A percentile compares a stretch with the other conserved stretches of the same genome.
phyloP scores from a whole-genome alignment of 768 basidiomycete genomes.

The Phylloporus sp. region DNA sequence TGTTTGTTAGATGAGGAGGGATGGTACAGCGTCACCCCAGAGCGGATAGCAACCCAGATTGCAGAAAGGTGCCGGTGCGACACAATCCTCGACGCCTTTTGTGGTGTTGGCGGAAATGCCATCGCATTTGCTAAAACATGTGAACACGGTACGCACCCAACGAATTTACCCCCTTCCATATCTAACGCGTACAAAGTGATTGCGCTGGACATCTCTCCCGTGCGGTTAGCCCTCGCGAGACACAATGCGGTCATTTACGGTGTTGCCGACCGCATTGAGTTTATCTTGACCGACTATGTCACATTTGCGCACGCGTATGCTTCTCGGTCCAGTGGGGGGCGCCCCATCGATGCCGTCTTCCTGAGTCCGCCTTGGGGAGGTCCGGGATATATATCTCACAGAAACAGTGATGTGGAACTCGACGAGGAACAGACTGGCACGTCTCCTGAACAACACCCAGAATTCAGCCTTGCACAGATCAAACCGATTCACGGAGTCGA shows the following conservation, averaged over 20 bases:
- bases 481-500: conserved; percentile 79
- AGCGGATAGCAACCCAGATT: conserved; percentile 87
- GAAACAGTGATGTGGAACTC: conserved; percentile 1
- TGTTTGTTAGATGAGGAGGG: conserved; percentile 91
- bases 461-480: conserved; percentile 69
- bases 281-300: conserved; percentile 82
- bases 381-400: conserved; percentile 55
- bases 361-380: conserved; percentile 97
- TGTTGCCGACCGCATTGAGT: conserved; percentile 92
- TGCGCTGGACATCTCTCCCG: conserved; percentile 83
- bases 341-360: conserved; percentile 84
- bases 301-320: conserved; percentile 64
- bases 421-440: not conserved
- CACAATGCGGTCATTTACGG: conserved; percentile 95
- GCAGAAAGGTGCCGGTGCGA: conserved; percentile 88
- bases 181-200: conserved; percentile 58
- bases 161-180: not conserved
- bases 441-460: conserved; percentile 36
- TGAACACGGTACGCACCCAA: conserved; percentile 67
- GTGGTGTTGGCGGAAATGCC: conserved; percentile 96
- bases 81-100: conserved; percentile 89
- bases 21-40: conserved; percentile 98
- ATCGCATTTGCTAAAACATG: conserved; percentile 97
- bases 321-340: conserved; percentile 28
- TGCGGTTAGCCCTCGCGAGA: conserved; percentile 82